These are phyloP conservation scores for Glomus cerebriforme DNA, from an alignment of 192 early-diverging fungal genomes.

Conservation along the genomic window DNA sequence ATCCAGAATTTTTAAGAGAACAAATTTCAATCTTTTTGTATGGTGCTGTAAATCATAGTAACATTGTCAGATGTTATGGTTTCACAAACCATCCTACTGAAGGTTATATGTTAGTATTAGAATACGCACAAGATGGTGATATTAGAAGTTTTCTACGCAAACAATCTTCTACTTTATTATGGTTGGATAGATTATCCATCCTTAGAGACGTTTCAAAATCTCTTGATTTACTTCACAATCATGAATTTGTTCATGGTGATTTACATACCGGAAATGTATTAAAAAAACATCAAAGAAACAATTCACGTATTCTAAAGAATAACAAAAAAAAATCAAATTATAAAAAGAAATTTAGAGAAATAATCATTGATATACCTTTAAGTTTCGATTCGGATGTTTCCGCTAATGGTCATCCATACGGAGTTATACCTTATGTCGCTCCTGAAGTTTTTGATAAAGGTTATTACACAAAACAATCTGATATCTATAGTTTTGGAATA, in stretches of 20 bases:
- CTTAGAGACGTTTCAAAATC: constrained; percentile 7
- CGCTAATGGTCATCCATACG: background rate
- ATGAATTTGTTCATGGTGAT: constrained; percentile 14
- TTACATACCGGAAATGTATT: constrained; percentile 19
- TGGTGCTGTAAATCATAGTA: background rate
- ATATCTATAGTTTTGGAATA: constrained; percentile 20
- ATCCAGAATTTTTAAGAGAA: constrained; percentile 21
- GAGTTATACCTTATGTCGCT: constrained; percentile 19
- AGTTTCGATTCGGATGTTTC: background rate
- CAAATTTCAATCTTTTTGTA: constrained; percentile 5
- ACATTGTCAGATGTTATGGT: background rate
- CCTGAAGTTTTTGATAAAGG: constrained; percentile 19
- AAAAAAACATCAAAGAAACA: background rate
- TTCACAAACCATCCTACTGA: constrained; percentile 15
- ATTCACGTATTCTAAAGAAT: background rate
- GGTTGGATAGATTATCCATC: background rate
- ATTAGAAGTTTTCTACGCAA: background rate
- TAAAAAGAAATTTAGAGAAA: background rate
- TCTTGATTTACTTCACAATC: background rate
- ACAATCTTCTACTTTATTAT: constrained; percentile 1
- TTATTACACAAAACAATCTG: constrained; percentile 4
- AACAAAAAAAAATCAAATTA: background rate
- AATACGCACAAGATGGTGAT: constrained; percentile 10
- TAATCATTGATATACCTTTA: constrained; percentile 2
- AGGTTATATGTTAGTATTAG: constrained; percentile 19